Conservation (phyloP, 2,329 filamentous ascomycete species). For the Alternaria solani region DNA sequence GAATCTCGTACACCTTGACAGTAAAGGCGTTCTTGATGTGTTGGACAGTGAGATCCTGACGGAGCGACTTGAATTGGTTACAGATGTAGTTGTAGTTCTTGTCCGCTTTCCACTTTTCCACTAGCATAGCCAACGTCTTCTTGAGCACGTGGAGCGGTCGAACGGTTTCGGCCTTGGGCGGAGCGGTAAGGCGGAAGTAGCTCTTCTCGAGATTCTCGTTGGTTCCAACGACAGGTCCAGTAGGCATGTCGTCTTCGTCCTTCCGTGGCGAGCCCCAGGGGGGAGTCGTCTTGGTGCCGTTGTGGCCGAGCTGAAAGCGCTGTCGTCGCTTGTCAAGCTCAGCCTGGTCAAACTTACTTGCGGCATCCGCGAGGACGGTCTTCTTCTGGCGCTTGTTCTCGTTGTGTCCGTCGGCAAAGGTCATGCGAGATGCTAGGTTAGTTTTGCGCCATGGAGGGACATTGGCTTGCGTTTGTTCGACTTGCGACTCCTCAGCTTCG, state of each 20-base stretch:
- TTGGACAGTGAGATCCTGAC: slow-evolving; percentile 97
- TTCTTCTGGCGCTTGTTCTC: slow-evolving; percentile 60
- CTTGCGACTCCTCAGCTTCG: slow-evolving; percentile 60
- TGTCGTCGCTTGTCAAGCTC: slow-evolving; percentile 87
- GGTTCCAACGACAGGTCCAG: slow-evolving; percentile 82
- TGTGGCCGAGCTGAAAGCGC: slow-evolving; percentile 73
- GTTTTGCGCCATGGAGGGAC: slow-evolving; percentile 77
- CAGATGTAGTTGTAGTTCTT: slow-evolving; percentile 97
- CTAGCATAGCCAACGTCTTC: slow-evolving; percentile 85
- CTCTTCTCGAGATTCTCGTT: slow-evolving; percentile 88
- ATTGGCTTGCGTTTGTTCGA: slow-evolving; percentile 60
- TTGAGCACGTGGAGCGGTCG: slow-evolving; percentile 82
- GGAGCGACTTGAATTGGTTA: slow-evolving; percentile 98
- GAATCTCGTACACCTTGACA: slow-evolving; percentile 94
- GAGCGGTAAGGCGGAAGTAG: slow-evolving; percentile 91
- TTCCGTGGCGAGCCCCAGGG: slow-evolving; percentile 57
- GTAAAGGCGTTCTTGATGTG: slow-evolving; percentile 97
- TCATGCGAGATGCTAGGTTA: slow-evolving; percentile 78
- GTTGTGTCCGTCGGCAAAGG: slow-evolving; percentile 61
- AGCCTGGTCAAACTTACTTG: slow-evolving; percentile 91
- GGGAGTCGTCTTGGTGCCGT: slow-evolving; percentile 63
- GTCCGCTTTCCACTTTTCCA: slow-evolving; percentile 93
- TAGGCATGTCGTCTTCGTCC: slow-evolving; percentile 58
- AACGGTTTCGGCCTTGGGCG: slow-evolving; percentile 87
- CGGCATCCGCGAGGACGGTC: slow-evolving; percentile 59